Evolutionary conservation across 2,329 filamentous ascomycete species (phyloP).

Genomic region (Pyrenophora seminiperda): DNA sequence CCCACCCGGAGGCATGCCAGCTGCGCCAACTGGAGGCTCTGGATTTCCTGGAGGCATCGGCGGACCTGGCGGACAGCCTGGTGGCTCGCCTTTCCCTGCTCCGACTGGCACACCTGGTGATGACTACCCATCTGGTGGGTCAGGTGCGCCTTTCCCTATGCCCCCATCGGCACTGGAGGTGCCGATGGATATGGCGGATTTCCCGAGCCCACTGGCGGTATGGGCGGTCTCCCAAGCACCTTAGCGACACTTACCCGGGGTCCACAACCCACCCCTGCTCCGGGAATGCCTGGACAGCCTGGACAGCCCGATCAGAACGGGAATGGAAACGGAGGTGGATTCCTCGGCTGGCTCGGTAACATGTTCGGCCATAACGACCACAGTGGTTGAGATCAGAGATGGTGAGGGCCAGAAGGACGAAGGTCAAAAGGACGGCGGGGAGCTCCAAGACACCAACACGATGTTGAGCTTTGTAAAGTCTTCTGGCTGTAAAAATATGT

Average conservation of each 20-base stretch:
- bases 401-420: neutral
- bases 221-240: slow-evolving; percentile 8
- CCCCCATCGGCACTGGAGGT: neutral
- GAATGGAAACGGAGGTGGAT: slow-evolving; percentile 8
- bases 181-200: neutral
- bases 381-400: slow-evolving; percentile 1
- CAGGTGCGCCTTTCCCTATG: slow-evolving; percentile 2
- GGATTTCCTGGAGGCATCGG: neutral
- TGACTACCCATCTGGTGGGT: neutral
- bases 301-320: neutral
- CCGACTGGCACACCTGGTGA: too few species aligned
- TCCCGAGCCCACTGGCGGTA: neutral
- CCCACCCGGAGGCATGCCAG: neutral
- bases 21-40: neutral
- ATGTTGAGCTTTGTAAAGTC: too few species aligned
- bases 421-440: neutral
- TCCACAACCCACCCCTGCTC: slow-evolving; percentile 15
- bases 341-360: slow-evolving; percentile 11
- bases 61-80: neutral
- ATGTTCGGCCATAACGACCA: slow-evolving; percentile 11
- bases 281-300: slow-evolving; percentile 2
- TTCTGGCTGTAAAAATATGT: too few species aligned
- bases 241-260: slow-evolving; percentile 21
- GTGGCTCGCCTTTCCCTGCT: slow-evolving; percentile 4
- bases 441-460: too few species aligned